These are phyloP conservation scores for Dysphania ambrosioides DNA, from an alignment of 148 eudicot species.

Conservation along the genomic window DNA sequence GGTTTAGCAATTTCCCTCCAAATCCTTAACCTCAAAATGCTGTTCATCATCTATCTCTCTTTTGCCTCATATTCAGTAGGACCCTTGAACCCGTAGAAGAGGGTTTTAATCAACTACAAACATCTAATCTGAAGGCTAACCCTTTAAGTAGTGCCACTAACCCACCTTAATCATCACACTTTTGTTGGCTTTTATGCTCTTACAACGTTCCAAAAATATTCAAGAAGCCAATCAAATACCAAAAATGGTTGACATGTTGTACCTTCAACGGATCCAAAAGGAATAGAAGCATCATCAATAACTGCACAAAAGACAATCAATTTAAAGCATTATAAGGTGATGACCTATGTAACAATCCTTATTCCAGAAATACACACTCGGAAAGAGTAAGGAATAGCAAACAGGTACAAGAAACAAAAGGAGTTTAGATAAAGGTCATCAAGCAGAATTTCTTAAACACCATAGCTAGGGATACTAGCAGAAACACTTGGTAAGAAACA, in stretches of 20 bases:
- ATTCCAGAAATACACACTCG: not conserved
- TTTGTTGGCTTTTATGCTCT: not conserved
- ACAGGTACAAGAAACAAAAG: not conserved
- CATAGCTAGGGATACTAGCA: not conserved
- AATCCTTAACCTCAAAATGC: not conserved
- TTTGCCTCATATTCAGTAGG: not conserved
- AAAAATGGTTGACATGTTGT: conserved; percentile 6
- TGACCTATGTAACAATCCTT: not conserved
- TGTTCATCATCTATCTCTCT: not conserved
- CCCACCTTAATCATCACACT: conserved; percentile 1
- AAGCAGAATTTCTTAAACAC: not conserved
- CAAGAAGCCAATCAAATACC: conserved; percentile 14
- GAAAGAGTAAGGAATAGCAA: not conserved
- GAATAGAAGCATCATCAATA: conserved; percentile 62
- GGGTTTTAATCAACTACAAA: not conserved
- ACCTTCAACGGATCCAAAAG: conserved; percentile 81
- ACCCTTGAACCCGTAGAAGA: not conserved
- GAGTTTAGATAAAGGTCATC: not conserved
- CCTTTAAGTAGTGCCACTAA: conserved; percentile 5
- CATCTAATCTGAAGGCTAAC: not conserved
- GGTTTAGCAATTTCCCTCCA: not conserved
- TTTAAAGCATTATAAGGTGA: not conserved
- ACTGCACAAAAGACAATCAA: conserved; percentile 37
- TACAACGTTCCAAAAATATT: conserved; percentile 3
- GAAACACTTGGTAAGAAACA: not conserved